Evolutionary conservation across 768 basidiomycete genomes (phyloP), one percentile per base, ranked within the genome.

Genomic region (Lentinula raphanica): DNA sequence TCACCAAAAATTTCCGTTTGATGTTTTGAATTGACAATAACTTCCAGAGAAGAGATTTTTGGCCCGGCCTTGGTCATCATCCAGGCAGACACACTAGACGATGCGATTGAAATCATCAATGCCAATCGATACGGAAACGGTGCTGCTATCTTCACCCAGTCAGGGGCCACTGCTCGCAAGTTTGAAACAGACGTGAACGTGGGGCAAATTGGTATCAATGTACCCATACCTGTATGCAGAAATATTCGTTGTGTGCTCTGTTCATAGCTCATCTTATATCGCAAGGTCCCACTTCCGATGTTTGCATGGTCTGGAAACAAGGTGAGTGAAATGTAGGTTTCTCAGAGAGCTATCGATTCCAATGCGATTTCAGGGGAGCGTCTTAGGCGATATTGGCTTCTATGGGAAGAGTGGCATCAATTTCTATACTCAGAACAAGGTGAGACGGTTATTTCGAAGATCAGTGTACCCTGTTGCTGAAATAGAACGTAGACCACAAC

Each of bases 291-390:
- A 23, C 66, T 82, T 57, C 89, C 90, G 15, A 95, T 97, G 91
- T 98, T 97, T 76, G 84, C 92, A 28, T 96, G 93, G 93, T 93
- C 90, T 65, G 96, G 97, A 27, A 96, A 94, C 76, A 96, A 94
- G 79, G 82, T 49, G 5, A 17, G n/a, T n/a, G n/a, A n/a, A n/a
- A n/a, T n/a, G n/a, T n/a, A n/a, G n/a, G n/a, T n/a, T n/a, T n/a
- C n/a, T n/a, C n/a, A n/a, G n/a, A n/a, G n/a, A n/a, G 58, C 44
- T 38, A 19, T 17, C 13, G 6, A 9, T 27, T 28, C 13, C 19
- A 9, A 15, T 45, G 21, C 31, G 58, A 59, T 48, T 9, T 5
- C 54, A 84, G 83, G 86, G 76, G 39, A 92, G 89, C 65, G 84
- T 84, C 65, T 73, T 94, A 56, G 94, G 94, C 23, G 92, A 95